phyloP scores from a whole-genome alignment of 1,284 basidiomycete species.

The Sporisorium scitamineum region DNA sequence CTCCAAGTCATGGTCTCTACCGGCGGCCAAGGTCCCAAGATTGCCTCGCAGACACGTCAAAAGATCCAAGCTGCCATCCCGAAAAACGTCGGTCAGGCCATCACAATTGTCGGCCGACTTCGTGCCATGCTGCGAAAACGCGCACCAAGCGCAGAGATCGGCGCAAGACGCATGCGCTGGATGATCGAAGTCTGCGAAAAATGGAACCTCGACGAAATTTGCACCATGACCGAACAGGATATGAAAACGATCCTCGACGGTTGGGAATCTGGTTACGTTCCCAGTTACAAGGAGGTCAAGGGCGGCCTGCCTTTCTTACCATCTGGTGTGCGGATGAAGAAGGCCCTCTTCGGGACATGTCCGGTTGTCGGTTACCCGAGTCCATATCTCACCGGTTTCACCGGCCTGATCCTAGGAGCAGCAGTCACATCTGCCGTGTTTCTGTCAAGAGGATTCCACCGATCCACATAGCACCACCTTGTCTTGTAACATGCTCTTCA shows the following conservation, averaged over 20 bases:
- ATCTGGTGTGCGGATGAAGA: conserved; percentile 35
- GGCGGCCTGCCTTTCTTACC: conserved; percentile 39
- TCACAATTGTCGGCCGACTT: conserved; percentile 82
- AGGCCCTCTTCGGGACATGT: conserved; percentile 54
- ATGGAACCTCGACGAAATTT: conserved; percentile 84
- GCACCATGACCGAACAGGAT: conserved; percentile 75
- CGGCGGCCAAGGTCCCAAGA: conserved; percentile 89
- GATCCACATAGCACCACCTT: conserved; percentile 12
- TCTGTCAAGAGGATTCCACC: conserved; percentile 23
- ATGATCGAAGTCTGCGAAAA: conserved; percentile 89
- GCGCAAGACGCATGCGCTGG: conserved; percentile 89
- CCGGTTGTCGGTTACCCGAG: conserved; percentile 59
- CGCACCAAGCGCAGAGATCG: conserved; percentile 80
- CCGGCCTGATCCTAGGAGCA: conserved; percentile 39
- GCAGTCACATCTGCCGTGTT: conserved; percentile 38
- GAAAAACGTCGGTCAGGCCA: conserved; percentile 80
- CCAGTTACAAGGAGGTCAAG: conserved; percentile 55
- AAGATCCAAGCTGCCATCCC: conserved; percentile 80
- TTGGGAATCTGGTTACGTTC: conserved; percentile 67
- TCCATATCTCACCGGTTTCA: conserved; percentile 54
- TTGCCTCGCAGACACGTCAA: conserved; percentile 84
- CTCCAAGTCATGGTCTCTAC: conserved; percentile 96
- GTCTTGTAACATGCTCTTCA: conserved; percentile 1
- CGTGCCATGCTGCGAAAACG: conserved; percentile 78
- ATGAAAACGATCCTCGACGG: conserved; percentile 66